phyloP scores from a whole-genome alignment of 345 rosid species.

The Durio zibethinus region DNA sequence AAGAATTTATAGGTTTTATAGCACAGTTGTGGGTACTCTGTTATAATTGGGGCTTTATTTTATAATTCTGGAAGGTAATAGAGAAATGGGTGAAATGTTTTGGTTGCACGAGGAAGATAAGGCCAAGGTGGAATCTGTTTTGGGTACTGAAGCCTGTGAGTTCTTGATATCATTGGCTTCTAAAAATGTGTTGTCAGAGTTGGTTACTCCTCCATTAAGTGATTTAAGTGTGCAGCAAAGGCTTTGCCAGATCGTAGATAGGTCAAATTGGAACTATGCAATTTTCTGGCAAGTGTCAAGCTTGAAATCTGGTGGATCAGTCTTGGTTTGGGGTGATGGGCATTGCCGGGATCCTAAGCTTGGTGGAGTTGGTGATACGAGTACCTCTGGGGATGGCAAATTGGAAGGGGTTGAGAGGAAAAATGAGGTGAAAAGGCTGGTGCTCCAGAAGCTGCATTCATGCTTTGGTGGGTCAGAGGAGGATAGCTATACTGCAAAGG shows the following conservation, averaged over 20 bases:
- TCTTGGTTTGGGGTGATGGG: constrained; percentile 89
- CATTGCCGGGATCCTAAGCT: constrained; percentile 42
- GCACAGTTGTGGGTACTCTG: neutral
- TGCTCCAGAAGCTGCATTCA: constrained; percentile 63
- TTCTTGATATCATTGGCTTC: constrained; percentile 58
- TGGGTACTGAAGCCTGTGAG: constrained; percentile 75
- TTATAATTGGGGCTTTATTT: constrained; percentile 13
- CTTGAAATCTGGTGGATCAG: constrained; percentile 59
- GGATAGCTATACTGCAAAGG: constrained; percentile 34
- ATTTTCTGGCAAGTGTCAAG: constrained; percentile 64
- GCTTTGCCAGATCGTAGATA: constrained; percentile 57
- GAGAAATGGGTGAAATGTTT: constrained; percentile 63
- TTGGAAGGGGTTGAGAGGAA: constrained; percentile 44
- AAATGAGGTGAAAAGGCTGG: constrained; percentile 54
- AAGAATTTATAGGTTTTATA: constrained; percentile 1
- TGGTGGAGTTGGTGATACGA: constrained; percentile 36
- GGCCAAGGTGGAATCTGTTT: constrained; percentile 64
- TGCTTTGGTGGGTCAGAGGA: constrained; percentile 48
- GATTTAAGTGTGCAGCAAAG: constrained; percentile 60
- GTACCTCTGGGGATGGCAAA: constrained; percentile 27
- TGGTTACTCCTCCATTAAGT: constrained; percentile 47
- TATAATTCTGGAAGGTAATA: constrained; percentile 4
- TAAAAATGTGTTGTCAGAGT: constrained; percentile 30
- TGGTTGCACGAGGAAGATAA: constrained; percentile 66
- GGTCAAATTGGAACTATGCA: constrained; percentile 76